These are phyloP conservation scores for Penicillium verhagenii DNA, from an alignment of 495 filamentous ascomycete species.

Conservation along the genomic window DNA sequence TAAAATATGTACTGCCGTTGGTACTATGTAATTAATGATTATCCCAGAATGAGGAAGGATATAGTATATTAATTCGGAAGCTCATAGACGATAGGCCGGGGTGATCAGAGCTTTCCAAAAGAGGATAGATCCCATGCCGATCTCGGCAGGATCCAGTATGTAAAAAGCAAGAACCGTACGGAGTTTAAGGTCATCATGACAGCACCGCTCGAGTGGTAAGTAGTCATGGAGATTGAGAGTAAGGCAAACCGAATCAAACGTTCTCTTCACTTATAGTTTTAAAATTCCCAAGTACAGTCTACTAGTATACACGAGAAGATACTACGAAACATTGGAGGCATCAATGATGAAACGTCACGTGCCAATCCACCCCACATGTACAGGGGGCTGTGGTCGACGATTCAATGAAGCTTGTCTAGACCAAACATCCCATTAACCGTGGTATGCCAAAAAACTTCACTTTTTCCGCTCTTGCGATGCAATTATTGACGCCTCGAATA, in stretches of 20 bases:
- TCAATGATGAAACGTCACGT: slow-evolving; percentile 21
- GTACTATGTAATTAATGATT: too few relatives aligned
- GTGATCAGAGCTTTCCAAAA: not conserved
- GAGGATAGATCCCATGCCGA: not conserved
- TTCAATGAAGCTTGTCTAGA: slow-evolving; percentile 4
- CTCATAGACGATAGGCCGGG: too few relatives aligned
- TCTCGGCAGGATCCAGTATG: not conserved
- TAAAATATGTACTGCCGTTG: too few relatives aligned
- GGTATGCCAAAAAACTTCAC: not conserved
- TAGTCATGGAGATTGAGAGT: not conserved
- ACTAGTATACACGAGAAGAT: not conserved
- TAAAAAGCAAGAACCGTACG: not conserved
- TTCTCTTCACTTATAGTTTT: not conserved
- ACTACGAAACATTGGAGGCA: not conserved
- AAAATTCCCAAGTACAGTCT: not conserved
- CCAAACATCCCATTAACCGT: slow-evolving; percentile 8
- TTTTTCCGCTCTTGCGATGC: not conserved
- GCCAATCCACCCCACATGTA: slow-evolving; percentile 16
- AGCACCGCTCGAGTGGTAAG: not conserved
- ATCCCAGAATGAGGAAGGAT: not conserved
- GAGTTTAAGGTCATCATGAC: not conserved
- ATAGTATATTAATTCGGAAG: not conserved
- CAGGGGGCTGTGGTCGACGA: slow-evolving; percentile 11
- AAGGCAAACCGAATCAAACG: not conserved
- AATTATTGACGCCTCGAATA: not conserved